Percentiles rank a stretch among this genome's conserved stretches.
Conservation (phyloP, 1,284 basidiomycete genomes). For the Ganoderma leucocontextum region DNA sequence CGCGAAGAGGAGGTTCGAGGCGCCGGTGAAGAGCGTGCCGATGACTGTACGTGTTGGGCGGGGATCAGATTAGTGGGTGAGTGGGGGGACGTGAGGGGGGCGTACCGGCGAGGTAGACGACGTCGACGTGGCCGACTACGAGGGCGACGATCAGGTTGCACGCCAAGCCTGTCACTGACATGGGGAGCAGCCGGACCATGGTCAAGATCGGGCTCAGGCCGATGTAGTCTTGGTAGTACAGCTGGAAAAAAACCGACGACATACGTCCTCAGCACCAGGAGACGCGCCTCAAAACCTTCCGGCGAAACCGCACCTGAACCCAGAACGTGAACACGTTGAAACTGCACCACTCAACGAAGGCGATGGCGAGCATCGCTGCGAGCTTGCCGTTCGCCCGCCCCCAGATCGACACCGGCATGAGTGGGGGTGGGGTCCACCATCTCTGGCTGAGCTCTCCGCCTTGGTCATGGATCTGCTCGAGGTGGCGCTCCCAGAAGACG, state of each 20-base stretch:
- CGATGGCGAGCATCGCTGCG: conserved; percentile 70
- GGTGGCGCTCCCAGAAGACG: conserved; percentile 73
- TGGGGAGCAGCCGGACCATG: conserved; percentile 82
- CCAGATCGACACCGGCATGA: conserved; percentile 81
- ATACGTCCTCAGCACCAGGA: background rate
- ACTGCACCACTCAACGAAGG: conserved; percentile 73
- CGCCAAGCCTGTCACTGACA: conserved; percentile 72
- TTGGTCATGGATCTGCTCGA: conserved; percentile 53
- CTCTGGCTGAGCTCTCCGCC: conserved; percentile 28
- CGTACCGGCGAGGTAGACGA: conserved; percentile 65
- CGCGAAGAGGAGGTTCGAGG: conserved; percentile 78
- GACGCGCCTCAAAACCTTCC: too few relatives aligned
- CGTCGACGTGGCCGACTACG: conserved; percentile 62
- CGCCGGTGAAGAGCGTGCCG: conserved; percentile 69
- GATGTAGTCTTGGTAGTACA: conserved; percentile 76
- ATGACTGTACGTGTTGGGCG: conserved; percentile 43
- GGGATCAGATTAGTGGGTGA: background rate
- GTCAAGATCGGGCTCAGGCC: conserved; percentile 66
- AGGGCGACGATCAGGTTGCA: conserved; percentile 77
- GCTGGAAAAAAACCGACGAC: conserved; percentile 40
- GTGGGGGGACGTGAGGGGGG: conserved; percentile 10
- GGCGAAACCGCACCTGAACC: conserved; percentile 51
- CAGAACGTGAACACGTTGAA: conserved; percentile 68
- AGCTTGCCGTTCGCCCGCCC: conserved; percentile 70
- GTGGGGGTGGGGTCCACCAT: conserved; percentile 62